Base-by-base conservation (phyloP, 129 eudicot species). In the Solidago caesia region DNA sequence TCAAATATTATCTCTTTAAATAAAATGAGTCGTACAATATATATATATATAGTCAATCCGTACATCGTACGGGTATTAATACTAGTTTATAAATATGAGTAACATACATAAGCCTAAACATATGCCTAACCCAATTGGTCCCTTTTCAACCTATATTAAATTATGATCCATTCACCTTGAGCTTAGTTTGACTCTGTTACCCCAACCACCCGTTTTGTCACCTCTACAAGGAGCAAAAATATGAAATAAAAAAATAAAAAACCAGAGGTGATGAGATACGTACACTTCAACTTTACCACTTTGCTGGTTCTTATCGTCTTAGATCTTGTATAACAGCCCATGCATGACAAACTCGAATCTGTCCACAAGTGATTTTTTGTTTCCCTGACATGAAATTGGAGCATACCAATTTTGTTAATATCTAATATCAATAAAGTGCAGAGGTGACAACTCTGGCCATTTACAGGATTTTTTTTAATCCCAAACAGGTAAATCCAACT, bases 271-370 rank as follows among this genome's bases (percentile, higher is more conserved):
- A 51, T 8, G 57, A 58, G 76, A 62, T 66, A 57, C 97, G 26
- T 91, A 91, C 92, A 77, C 94, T 88, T 86, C 76, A 64, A 65
- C 66, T 25, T 69, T 77, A 52, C 71, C 78, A 53, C 46, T 79
- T 64, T 77, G 39, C 39, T 33, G 79, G 29, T 79, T 77, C 60
- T 77, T 73, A 47, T 79, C 92, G 41, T 84, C 92, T 12, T 89
- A 48, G 63, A 91, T 85, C 89, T 91, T 89, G 85, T 91, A 91
- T 61, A 89, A 63, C 61, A 91, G 82, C 48, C 97, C 97, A 56
- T 91, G 97, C 97, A 91, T 86, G 8, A 91, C 89, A 76, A 88
- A 88, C 87, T 88, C 90, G 29, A 91, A 91, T 78, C 84, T 91
- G 87, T 91, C 97, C 4, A 91, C 92, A 77, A 91, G 92, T 62